phyloP scores from a whole-genome alignment of 108 stramenopile genomes.

The Seminavis robusta region DNA sequence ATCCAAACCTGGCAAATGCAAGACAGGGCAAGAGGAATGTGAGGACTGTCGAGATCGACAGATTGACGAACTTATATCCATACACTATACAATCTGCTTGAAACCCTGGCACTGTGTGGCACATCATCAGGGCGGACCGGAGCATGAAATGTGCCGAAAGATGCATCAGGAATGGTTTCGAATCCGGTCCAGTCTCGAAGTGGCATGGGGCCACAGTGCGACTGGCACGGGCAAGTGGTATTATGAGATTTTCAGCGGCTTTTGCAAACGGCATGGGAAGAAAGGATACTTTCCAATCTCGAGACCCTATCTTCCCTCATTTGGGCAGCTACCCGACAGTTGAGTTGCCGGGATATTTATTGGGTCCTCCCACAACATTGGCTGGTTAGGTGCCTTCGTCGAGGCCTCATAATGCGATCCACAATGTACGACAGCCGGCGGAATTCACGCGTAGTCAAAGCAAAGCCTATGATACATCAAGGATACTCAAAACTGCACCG shows the following conservation, averaged over 20 bases:
- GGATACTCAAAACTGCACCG: too few species aligned
- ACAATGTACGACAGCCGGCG: too few species aligned
- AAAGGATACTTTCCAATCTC: conserved; percentile 60
- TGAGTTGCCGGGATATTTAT: too few species aligned
- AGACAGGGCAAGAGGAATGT: conserved; percentile 67
- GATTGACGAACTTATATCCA: conserved; percentile 63
- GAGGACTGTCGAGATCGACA: conserved; percentile 75
- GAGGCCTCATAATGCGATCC: too few species aligned
- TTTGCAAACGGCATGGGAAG: conserved; percentile 51
- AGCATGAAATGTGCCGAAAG: conserved; percentile 70
- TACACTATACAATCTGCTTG: conserved; percentile 92
- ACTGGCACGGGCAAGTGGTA: conserved; percentile 48
- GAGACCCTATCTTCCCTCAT: conserved; percentile 37
- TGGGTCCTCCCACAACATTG: too few species aligned
- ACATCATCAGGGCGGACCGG: conserved; percentile 51
- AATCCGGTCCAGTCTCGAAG: conserved; percentile 69
- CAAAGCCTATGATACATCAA: too few species aligned
- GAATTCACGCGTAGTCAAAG: too few species aligned
- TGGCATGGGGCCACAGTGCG: conserved; percentile 50
- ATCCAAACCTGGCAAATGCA: conserved; percentile 51
- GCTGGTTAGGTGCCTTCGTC: too few species aligned
- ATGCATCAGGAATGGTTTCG: conserved; percentile 82
- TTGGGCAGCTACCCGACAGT: too few species aligned
- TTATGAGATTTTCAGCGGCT: conserved; percentile 67
- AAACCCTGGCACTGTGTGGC: conserved; percentile 91